Conservation (phyloP, 2,329 filamentous ascomycete genomes). For the Ophiocordyceps australis region DNA sequence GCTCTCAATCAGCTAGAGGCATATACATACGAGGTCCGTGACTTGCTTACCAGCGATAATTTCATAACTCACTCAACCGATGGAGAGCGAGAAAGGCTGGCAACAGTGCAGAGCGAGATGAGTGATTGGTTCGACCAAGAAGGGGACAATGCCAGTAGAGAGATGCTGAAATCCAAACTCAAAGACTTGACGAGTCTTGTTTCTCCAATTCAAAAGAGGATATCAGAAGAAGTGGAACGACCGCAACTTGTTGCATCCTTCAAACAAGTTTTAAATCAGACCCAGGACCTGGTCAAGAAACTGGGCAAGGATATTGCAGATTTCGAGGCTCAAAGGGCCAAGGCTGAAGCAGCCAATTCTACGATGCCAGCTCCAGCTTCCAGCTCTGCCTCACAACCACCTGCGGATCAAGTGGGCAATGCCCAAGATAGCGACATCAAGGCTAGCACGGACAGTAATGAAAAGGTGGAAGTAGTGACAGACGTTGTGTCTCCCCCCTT, state of each 20-base stretch:
- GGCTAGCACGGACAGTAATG: slow-evolving; percentile 19
- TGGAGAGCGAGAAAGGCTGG: slow-evolving; percentile 46
- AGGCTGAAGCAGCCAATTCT: too few relatives aligned
- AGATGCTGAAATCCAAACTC: slow-evolving; percentile 58
- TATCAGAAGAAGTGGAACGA: slow-evolving; percentile 52
- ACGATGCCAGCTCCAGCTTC: too few relatives aligned
- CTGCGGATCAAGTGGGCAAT: slow-evolving; percentile 46
- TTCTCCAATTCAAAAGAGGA: slow-evolving; percentile 56
- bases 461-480: slow-evolving; percentile 21
- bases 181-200: slow-evolving; percentile 64
- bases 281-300: slow-evolving; percentile 49
- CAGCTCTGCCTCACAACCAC: slow-evolving; percentile 25
- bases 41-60: slow-evolving; percentile 58
- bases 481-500: slow-evolving; percentile 50
- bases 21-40: slow-evolving; percentile 77
- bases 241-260: slow-evolving; percentile 51
- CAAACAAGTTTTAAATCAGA: slow-evolving; percentile 52
- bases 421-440: slow-evolving; percentile 51
- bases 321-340: too few relatives aligned
- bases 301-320: slow-evolving; percentile 54
- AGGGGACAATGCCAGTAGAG: slow-evolving; percentile 55
- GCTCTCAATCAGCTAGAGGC: slow-evolving; percentile 83
- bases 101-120: slow-evolving; percentile 46
- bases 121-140: slow-evolving; percentile 89
- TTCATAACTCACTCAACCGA: slow-evolving; percentile 58